Percentiles rank a stretch among this genome's conserved stretches.
Conservation (phyloP, 768 basidiomycete genomes). For the Amyloporia xantha region DNA sequence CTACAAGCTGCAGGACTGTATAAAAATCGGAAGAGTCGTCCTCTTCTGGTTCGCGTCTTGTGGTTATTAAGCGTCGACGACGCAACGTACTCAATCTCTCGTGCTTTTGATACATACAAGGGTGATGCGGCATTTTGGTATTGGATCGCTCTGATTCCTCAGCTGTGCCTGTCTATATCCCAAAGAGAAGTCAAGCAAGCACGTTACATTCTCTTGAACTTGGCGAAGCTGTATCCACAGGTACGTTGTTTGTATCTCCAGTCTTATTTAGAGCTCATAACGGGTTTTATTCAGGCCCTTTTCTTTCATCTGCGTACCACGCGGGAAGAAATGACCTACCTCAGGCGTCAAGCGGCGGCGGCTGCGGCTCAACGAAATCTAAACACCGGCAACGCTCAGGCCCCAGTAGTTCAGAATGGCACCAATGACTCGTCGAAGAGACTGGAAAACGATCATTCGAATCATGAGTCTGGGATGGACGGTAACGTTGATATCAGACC, state of each 20-base stretch:
- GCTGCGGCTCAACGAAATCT: conserved; percentile 3
- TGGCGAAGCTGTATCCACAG: conserved; percentile 92
- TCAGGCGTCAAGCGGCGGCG: conserved; percentile 34
- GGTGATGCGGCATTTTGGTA: conserved; percentile 97
- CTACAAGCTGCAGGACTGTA: conserved; percentile 94
- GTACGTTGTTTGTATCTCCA: conserved; percentile 36
- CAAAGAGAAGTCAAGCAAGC: conserved; percentile 93
- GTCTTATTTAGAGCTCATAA: background rate
- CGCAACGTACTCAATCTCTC: conserved; percentile 55
- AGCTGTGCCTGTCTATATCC: conserved; percentile 82
- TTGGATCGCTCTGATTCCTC: conserved; percentile 97
- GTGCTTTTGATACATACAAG: conserved; percentile 90
- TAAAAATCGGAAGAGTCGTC: conserved; percentile 89
- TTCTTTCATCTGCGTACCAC: conserved; percentile 93
- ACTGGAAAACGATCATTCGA: conserved; percentile 23
- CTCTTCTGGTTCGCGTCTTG: conserved; percentile 85
- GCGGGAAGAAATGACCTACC: conserved; percentile 56
- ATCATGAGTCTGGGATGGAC: conserved; percentile 19
- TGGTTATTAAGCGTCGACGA: conserved; percentile 97
- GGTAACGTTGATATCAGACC: background rate
- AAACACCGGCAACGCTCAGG: background rate
- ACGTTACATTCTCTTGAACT: conserved; percentile 77
- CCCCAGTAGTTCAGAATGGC: conserved; percentile 27
- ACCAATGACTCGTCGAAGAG: conserved; percentile 24
- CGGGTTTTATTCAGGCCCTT: conserved; percentile 53